Evolutionary conservation across 352 stramenopile species (phyloP).

Genomic region (Blastocystis sp.): DNA sequence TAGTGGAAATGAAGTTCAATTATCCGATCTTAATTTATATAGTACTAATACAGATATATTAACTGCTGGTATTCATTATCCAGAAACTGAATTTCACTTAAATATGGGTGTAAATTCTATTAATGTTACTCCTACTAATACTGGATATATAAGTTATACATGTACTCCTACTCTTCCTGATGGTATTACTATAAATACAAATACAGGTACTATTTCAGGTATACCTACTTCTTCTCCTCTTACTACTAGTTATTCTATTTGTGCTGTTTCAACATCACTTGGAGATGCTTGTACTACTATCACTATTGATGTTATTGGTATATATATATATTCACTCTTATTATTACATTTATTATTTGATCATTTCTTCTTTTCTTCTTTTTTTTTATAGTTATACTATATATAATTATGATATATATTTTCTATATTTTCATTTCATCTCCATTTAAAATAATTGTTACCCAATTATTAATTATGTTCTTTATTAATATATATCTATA

Average conservation of each 20-base stretch:
- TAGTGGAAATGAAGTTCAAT: too few relatives aligned
- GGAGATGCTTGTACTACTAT: too few relatives aligned
- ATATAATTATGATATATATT: too few relatives aligned
- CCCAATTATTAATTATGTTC: too few relatives aligned
- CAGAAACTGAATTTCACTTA: slow-evolving; percentile 4
- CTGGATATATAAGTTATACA: background rate
- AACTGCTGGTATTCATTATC: slow-evolving; percentile 8
- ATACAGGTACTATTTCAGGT: slow-evolving; percentile 10
- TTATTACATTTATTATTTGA: slow-evolving; percentile 10
- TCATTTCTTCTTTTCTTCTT: slow-evolving; percentile 10
- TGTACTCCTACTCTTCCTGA: background rate
- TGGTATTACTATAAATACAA: slow-evolving; percentile 7
- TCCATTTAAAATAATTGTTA: too few relatives aligned
- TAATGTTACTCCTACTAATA: background rate
- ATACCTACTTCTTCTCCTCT: background rate
- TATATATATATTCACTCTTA: slow-evolving; percentile 1
- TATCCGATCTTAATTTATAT: too few relatives aligned
- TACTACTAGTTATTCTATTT: too few relatives aligned
- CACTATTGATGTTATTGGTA: too few relatives aligned
- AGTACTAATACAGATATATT: too few relatives aligned
- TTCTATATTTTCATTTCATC: too few relatives aligned
- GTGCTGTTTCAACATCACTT: background rate
- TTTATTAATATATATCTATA: too few relatives aligned
- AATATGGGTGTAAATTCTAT: slow-evolving; percentile 5
- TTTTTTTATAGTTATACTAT: too few relatives aligned